Conservation (phyloP, 179 eudicot genomes). For the Amaranthus tricolor region DNA sequence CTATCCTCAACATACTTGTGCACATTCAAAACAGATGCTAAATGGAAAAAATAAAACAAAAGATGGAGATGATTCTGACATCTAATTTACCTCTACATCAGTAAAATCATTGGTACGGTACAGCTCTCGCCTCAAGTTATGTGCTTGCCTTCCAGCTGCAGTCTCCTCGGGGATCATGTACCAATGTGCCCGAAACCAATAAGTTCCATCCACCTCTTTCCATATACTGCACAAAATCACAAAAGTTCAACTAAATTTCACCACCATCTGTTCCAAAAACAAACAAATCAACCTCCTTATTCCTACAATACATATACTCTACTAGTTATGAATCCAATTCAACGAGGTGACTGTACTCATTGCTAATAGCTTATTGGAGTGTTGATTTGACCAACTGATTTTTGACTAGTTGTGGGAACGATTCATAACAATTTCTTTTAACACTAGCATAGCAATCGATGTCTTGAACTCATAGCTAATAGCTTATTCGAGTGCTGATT, state of each 20-base stretch:
- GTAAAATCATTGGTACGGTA: constrained; percentile 86
- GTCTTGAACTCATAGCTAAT: too few relatives aligned
- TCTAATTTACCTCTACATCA: constrained; percentile 65
- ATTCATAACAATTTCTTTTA: too few relatives aligned
- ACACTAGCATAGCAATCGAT: too few relatives aligned
- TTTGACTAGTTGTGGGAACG: too few relatives aligned
- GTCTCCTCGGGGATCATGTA: constrained; percentile 97
- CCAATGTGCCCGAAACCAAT: constrained; percentile 89
- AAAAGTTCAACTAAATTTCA: constrained; percentile 8
- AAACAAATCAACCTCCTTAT: not conserved
- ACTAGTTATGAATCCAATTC: too few relatives aligned
- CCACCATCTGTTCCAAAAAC: not conserved
- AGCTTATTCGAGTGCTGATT: too few relatives aligned
- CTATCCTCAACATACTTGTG: not conserved
- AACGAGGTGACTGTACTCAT: too few relatives aligned
- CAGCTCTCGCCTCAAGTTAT: constrained; percentile 88
- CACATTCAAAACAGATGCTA: not conserved
- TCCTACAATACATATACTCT: too few relatives aligned
- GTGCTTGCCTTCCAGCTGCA: constrained; percentile 89
- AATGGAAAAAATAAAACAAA: not conserved
- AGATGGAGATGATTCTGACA: not conserved
- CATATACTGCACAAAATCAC: constrained; percentile 55
- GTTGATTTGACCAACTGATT: too few relatives aligned
- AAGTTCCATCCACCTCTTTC: constrained; percentile 90
- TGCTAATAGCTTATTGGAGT: too few relatives aligned